These are phyloP conservation scores for Fusarium coicis DNA, from an alignment of 2,329 filamentous ascomycete species.

Conservation along the genomic window DNA sequence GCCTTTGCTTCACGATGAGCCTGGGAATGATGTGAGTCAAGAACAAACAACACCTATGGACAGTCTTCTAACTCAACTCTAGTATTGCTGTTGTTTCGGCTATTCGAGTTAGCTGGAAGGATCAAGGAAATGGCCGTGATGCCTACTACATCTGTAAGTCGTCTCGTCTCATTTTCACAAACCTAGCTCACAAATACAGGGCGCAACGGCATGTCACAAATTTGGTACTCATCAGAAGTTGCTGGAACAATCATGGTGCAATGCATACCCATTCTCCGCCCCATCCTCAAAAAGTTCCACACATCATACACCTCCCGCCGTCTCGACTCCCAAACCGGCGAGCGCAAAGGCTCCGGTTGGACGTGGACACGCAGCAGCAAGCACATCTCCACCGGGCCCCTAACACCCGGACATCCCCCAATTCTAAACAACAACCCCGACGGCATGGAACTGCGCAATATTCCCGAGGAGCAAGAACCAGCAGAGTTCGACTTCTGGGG, in stretches of 20 bases:
- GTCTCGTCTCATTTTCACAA: fast-evolving
- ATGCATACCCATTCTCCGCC: conserved; percentile 62
- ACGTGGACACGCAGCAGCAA: conserved; percentile 37
- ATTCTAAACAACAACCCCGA: conserved; percentile 1
- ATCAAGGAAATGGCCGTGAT: conserved; percentile 57
- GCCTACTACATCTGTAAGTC: conserved; percentile 58
- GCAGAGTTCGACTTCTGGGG: conserved; percentile 30
- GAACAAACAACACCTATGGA: fast-evolving
- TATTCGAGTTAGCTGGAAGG: conserved; percentile 61
- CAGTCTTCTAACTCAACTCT: background rate
- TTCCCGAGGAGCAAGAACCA: conserved; percentile 34
- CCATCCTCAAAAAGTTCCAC: conserved; percentile 51
- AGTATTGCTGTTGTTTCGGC: conserved; percentile 60
- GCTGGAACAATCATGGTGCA: conserved; percentile 66
- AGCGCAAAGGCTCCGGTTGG: conserved; percentile 34
- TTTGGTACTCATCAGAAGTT: conserved; percentile 60
- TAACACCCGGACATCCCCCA: conserved; percentile 7
- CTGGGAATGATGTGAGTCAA: conserved; percentile 57
- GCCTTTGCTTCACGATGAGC: conserved; percentile 62
- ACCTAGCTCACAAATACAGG: conserved; percentile 8
- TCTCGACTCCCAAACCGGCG: conserved; percentile 31
- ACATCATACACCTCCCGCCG: conserved; percentile 39
- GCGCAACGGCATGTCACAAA: conserved; percentile 43
- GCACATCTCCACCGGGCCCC: conserved; percentile 23
- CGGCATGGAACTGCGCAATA: conserved; percentile 32